Evolutionary conservation across 305 asterid species (phyloP).

Genomic region (Galium porrigens): DNA sequence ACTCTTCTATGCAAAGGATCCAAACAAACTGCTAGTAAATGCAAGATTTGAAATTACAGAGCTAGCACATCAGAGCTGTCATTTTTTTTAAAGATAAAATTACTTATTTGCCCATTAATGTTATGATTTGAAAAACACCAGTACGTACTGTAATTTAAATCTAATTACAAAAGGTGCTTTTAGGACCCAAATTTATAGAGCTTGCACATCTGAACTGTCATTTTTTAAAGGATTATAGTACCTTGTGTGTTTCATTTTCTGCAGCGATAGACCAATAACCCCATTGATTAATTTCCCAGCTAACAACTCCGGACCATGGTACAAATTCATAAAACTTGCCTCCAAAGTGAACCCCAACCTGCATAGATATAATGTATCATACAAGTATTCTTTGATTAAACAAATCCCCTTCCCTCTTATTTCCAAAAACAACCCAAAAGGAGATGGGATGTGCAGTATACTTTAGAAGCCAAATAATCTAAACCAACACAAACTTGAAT

Average conservation of each 20-base stretch:
- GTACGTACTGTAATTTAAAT: no score
- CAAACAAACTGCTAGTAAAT: neutral
- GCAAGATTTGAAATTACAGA: neutral
- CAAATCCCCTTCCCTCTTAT: neutral
- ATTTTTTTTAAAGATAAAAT: neutral
- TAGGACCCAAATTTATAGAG: neutral
- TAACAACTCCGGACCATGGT: slow-evolving; percentile 80
- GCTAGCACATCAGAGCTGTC: slow-evolving; percentile 4
- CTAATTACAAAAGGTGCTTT: neutral
- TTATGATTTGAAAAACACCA: no score
- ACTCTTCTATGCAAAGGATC: neutral
- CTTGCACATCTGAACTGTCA: slow-evolving; percentile 5
- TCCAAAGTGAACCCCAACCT: slow-evolving; percentile 72
- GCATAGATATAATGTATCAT: slow-evolving; percentile 19
- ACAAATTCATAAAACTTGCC: slow-evolving; percentile 76
- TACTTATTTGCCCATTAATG: no score
- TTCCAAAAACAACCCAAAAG: neutral
- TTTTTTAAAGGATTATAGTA: slow-evolving; percentile 16
- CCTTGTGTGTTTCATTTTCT: slow-evolving; percentile 60
- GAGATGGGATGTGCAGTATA: neutral
- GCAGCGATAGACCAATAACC: slow-evolving; percentile 76
- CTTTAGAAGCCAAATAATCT: neutral
- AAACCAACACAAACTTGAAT: neutral
- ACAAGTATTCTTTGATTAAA: neutral
- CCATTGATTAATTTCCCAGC: slow-evolving; percentile 79